These are phyloP conservation scores for Penicillium olsonii DNA, from an alignment of 2,329 filamentous ascomycete species.

Conservation along the genomic window DNA sequence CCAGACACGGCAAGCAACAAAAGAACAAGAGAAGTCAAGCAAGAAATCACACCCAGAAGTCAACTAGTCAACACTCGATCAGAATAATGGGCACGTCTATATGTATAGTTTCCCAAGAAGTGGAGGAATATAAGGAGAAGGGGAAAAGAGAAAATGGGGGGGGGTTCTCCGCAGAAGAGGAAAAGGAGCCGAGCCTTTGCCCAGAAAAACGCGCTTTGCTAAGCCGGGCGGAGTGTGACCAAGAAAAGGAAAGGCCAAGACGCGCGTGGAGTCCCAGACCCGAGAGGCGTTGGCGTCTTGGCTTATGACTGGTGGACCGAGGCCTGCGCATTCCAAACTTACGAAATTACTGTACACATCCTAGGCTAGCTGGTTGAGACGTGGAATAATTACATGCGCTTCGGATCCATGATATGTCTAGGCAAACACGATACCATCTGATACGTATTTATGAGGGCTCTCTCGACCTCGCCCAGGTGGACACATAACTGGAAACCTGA, in stretches of 20 bases:
- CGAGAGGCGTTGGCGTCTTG: slow-evolving; percentile 15
- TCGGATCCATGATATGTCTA: no score
- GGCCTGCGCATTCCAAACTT: slow-evolving; percentile 13
- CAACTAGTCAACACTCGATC: not conserved
- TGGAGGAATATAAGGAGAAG: slow-evolving; percentile 8
- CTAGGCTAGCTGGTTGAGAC: no score
- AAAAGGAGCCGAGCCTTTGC: slow-evolving; percentile 36
- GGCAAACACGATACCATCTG: no score
- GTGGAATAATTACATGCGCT: no score
- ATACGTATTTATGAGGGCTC: no score
- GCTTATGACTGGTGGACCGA: slow-evolving; percentile 20
- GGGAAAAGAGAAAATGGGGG: slow-evolving; percentile 18
- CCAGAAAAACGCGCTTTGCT: slow-evolving; percentile 37
- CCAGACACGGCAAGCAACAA: slow-evolving; percentile 19
- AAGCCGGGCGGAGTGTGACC: slow-evolving; percentile 31
- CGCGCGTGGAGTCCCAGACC: slow-evolving; percentile 22
- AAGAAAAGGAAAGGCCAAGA: slow-evolving; percentile 38
- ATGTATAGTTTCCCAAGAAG: slow-evolving; percentile 13
- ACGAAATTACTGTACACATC: no score
- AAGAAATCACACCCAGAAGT: not conserved
- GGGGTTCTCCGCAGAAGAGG: slow-evolving; percentile 18
- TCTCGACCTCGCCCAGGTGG: no score
- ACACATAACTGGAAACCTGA: not conserved
- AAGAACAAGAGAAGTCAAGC: slow-evolving; percentile 9
- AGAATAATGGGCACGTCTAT: slow-evolving; percentile 1